phyloP scores from a whole-genome alignment of 148 eudicot genomes.

The Rhododendron molle region DNA sequence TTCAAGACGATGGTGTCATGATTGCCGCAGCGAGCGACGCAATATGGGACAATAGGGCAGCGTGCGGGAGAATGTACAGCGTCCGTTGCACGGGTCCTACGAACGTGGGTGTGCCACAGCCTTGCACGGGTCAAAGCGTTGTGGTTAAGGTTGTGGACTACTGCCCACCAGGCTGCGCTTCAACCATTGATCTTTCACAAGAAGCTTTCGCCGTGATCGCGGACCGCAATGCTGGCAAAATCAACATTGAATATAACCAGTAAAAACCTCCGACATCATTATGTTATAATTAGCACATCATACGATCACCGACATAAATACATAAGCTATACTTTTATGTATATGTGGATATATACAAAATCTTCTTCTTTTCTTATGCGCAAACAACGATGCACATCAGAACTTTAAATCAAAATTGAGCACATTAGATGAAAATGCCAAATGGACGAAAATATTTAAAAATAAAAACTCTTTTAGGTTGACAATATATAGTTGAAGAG shows the following conservation, averaged over 20 bases:
- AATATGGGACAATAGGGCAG: background rate
- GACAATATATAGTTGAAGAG: background rate
- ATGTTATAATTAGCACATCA: background rate
- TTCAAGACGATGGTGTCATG: background rate
- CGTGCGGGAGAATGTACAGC: background rate
- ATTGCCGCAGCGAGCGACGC: background rate
- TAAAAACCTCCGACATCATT: background rate
- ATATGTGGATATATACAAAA: background rate
- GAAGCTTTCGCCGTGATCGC: background rate
- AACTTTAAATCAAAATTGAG: background rate
- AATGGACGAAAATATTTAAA: background rate
- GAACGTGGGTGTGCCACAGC: background rate
- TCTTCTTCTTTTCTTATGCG: too few species aligned
- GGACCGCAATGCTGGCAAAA: slow-evolving; percentile 9
- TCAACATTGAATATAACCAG: slow-evolving; percentile 21
- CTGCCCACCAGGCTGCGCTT: background rate
- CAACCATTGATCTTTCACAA: background rate
- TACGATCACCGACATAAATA: background rate
- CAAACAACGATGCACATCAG: too few species aligned
- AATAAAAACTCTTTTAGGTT: background rate
- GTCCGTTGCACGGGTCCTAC: background rate
- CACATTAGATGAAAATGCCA: too few species aligned
- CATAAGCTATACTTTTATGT: background rate
- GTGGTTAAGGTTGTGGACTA: background rate
- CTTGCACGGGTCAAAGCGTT: background rate